Evolutionary conservation across 495 filamentous ascomycete species (phyloP), one percentile per base, ranked within the genome.

Genomic region (Aspergillus panamensis): DNA sequence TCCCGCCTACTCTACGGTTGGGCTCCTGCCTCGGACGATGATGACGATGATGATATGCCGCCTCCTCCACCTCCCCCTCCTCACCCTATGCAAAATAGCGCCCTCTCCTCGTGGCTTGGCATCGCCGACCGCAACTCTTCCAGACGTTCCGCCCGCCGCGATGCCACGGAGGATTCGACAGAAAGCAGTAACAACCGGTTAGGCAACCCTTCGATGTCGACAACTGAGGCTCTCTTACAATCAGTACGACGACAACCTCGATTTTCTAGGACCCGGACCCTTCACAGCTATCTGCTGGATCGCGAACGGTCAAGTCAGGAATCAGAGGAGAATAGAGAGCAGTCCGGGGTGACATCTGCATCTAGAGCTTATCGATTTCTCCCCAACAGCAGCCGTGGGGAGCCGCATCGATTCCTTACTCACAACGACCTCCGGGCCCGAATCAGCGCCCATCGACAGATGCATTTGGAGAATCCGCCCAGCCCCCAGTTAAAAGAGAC

Each of bases 1-100:
- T 60, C 74, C 50, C 77, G 82, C 44, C 75, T 71, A 44, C 67
- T 84, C 21, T 83, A 84, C 65, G 84, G 83, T 57, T 85, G 84
- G 84, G 79, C 82, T 21, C 83, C 83, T 10, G 76, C 76, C 6
- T 77, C 80, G 37, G 78, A 82, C 40, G 73, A 79, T 32, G 81
- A 84, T 32, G 78, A 79, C 25, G 70, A 74, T 32, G 68, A 72
- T 42, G 60, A 65, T 40, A 61, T 66, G n/a, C 69, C 71, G 14
- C 72, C 75, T 37, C 66, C 66, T 6, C 61, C 71, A 35, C 25
- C 25, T 25, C 69, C 71, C n/a, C 72, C 75, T 37, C 66, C 66
- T 6, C 61, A 70, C 25, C 25, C 25, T 29, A 67, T 66, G n/a
- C 67, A 66, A 16, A 63, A 48, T 33, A 61, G 62, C 48, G 48